Base-by-base conservation (phyloP, 495 filamentous ascomycete genomes). In the Podospora bellae-mahoneyi region DNA sequence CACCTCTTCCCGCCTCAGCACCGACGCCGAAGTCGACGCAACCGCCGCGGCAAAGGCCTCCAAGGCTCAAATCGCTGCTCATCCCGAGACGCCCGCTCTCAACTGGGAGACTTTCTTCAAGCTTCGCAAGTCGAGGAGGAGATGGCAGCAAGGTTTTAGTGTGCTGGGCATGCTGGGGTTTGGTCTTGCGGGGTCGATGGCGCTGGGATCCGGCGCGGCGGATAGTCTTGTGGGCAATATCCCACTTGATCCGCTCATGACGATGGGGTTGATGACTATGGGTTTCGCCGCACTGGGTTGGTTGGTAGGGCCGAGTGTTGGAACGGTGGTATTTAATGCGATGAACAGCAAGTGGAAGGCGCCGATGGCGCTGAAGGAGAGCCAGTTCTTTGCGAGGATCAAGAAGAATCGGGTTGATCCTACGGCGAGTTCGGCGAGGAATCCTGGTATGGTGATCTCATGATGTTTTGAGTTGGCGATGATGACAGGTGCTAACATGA, bases 61-160 rank as follows among this genome's bases (percentile, higher is more conserved):
- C 5, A 63, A 65, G 5, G 67, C 72, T 13, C 67, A 70, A 34
- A 53, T 65, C 26, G 72, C 76, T 13, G 70, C 73, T 5, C 74
- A 73, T 57, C 66, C 73, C 54, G 73, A 73, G 62, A 28, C 63
- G 30, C 66, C 69, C 20, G 28, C 80, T 27, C 87, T 97, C 20
- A 88, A 93, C 79, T 99, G 95, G 95, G 90, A 97, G 82, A 87
- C 87, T 54, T 99, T 96, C 86, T 94, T 99, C 85, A 84, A 84
- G 70, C 89, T 98, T 61, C 94, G 95, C 74, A 89, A 90, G 64
- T 88, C 87, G 44, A 91, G 94, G 23, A 90, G 95, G 16, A 86
- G 90, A 62, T 91, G 92, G 85, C 91, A 93, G 70, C 88, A 96
- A 54, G 86, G 81, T 62, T 90, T 90, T 54, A 92, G 90, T 9